phyloP scores from a whole-genome alignment of 2,329 filamentous ascomycete genomes.

The Clonostachys solani region DNA sequence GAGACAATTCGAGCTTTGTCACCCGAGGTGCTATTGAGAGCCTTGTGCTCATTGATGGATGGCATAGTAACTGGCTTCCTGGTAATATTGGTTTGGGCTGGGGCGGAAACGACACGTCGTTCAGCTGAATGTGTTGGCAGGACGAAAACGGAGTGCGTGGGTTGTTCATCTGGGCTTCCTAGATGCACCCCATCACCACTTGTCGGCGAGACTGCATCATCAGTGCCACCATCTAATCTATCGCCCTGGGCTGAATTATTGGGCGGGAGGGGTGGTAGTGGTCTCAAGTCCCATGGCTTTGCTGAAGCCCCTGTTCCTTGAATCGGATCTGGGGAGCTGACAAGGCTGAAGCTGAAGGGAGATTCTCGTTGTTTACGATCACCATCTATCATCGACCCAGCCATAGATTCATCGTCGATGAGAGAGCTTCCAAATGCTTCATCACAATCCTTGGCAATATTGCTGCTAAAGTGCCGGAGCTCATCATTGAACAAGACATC shows the following conservation, averaged over 20 bases:
- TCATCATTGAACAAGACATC: conserved; percentile 60
- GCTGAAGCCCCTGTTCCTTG: conserved; percentile 17
- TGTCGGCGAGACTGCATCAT: conserved; percentile 11
- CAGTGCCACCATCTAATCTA: neutral
- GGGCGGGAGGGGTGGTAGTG: conserved; percentile 45
- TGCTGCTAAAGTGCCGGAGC: conserved; percentile 76
- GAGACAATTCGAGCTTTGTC: conserved; percentile 42
- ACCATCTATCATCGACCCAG: conserved; percentile 22
- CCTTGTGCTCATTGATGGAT: conserved; percentile 40
- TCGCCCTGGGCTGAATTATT: neutral
- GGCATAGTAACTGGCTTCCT: conserved; percentile 35
- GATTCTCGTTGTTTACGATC: conserved; percentile 24
- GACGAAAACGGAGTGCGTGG: too few relatives aligned
- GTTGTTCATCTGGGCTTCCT: too few relatives aligned
- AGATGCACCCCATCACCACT: conserved; percentile 14
- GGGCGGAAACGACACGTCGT: conserved; percentile 46
- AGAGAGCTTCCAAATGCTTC: conserved; percentile 78
- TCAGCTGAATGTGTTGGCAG: conserved; percentile 16
- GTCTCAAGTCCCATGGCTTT: conserved; percentile 40
- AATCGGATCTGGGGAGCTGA: conserved; percentile 17
- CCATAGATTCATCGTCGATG: conserved; percentile 31
- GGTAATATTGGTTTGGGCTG: conserved; percentile 35
- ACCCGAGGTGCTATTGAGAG: conserved; percentile 7
- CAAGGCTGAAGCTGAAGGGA: conserved; percentile 36
- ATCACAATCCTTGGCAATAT: conserved; percentile 86